Base-by-base conservation (phyloP, 1,284 basidiomycete species). In the Apiotrichum mycotoxinovorans region DNA sequence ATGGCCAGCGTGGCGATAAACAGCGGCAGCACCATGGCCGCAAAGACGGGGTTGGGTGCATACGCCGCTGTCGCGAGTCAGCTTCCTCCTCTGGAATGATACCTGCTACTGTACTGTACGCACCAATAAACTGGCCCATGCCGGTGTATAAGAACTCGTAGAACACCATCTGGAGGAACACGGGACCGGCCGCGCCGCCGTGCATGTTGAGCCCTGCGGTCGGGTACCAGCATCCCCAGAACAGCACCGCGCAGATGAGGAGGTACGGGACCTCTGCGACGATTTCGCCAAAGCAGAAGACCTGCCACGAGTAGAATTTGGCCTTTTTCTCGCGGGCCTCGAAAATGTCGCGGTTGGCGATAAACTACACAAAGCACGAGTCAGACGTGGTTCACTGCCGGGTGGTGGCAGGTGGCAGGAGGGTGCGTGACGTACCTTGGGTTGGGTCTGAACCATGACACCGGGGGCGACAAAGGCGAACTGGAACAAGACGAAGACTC, bases 71-170 rank as follows among this genome's bases (percentile, higher is more conserved):
- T n/a, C n/a, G n/a, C 26, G 7, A 11, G 46, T 48, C 46, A 48
- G 46, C n/a, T n/a, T 30, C n/a, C 8, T 17, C 7, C 27, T 33
- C 44, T 22, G 10, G 4, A 8, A 34, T 34, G 14, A 37, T 17
- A 9, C 5, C 43, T 33, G 17, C 30, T 35, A 37, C 33, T 17
- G 14, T 18, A 9, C 15, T 12, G 40, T n/a, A 25, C 46, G 14
- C 56, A 35, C 61, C 62, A 57, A 64, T 44, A 35, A 63, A 52
- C 61, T 68, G 61, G 38, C 68, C 72, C 43, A 74, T 73, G 30
- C 70, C 71, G 3, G 72, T 76, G 60, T 76, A 76, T 17, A 75
- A 60, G 64, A 75, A 69, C 61, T 76, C 73, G 67, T 75, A 76
- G 4, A 76, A 57, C 3, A 70, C 67, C 66, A 76, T 71, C 53